phyloP scores from a whole-genome alignment of 805 yeast species.

The Metschnikowia drakensbergensis region DNA sequence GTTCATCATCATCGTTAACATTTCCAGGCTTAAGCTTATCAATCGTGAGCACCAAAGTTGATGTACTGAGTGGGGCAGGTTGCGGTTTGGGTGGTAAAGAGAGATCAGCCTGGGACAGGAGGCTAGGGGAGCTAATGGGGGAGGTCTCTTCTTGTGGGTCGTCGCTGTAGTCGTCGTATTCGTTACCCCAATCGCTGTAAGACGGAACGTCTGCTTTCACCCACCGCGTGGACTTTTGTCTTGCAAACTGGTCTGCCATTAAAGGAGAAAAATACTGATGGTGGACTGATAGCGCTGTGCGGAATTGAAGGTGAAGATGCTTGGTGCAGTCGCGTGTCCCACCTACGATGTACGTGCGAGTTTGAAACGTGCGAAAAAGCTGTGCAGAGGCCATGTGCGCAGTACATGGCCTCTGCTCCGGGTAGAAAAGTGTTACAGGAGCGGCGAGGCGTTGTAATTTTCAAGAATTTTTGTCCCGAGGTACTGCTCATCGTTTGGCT shows the following conservation, averaged over 20 bases:
- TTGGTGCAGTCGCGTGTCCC: constrained; percentile 1
- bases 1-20: constrained; percentile 3
- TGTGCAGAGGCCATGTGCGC: not conserved
- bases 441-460: too few relatives aligned
- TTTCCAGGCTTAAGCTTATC: constrained; percentile 19
- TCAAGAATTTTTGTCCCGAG: too few relatives aligned
- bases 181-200: constrained; percentile 42
- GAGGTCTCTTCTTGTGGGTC: constrained; percentile 22
- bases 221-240: constrained; percentile 44
- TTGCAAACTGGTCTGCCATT: constrained; percentile 36
- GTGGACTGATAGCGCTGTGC: not conserved
- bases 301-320: not conserved
- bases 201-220: constrained; percentile 40
- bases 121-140: not conserved
- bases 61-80: constrained; percentile 4
- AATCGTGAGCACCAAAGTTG: constrained; percentile 32
- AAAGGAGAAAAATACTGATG: not conserved
- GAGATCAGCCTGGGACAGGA: not conserved
- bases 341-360: not conserved
- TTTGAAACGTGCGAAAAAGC: constrained; percentile 6
- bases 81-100: not conserved
- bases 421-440: not conserved
- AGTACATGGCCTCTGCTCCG: not conserved
- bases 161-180: constrained; percentile 27
- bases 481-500: too few relatives aligned